Percentiles rank a stretch among this genome's conserved stretches.
Conservation (phyloP, 352 stramenopile species). For the Nothophytophthora sp. region DNA sequence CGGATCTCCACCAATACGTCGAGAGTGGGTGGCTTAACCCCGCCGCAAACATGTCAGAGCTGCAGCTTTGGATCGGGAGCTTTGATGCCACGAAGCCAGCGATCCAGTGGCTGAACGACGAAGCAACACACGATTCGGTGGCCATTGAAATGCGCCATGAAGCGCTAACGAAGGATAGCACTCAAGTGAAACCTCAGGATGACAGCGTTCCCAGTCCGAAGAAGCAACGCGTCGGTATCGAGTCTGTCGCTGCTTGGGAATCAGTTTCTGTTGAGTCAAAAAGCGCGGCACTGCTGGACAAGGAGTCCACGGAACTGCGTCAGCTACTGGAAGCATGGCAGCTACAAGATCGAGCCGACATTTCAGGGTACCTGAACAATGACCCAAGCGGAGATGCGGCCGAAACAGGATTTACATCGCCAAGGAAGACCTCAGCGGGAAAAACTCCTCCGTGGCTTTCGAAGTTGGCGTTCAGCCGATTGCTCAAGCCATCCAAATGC, state of each 20-base stretch:
- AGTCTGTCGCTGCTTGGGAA: conserved; percentile 23
- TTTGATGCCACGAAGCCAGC: conserved; percentile 53
- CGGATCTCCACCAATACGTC: conserved; percentile 47
- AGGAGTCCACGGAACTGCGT: conserved; percentile 41
- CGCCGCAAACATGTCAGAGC: conserved; percentile 18
- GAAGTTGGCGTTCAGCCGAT: conserved; percentile 19
- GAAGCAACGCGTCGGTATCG: neutral
- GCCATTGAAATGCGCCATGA: conserved; percentile 32
- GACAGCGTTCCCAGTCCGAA: neutral
- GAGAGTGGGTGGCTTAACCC: conserved; percentile 72
- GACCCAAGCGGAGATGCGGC: neutral
- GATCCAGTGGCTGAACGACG: conserved; percentile 45
- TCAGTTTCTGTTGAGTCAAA: conserved; percentile 28
- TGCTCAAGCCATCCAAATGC: conserved; percentile 9
- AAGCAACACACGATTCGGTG: conserved; percentile 10
- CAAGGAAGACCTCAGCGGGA: neutral
- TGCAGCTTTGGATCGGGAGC: conserved; percentile 74
- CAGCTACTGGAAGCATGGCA: conserved; percentile 28
- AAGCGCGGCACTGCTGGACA: conserved; percentile 49
- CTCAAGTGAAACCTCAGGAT: neutral
- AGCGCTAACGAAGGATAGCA: conserved; percentile 8
- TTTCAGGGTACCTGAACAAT: conserved; percentile 54
- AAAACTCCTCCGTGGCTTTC: conserved; percentile 18
- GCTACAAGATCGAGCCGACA: conserved; percentile 15
- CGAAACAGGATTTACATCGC: no score